A percentile compares a stretch with the other conserved stretches of the same genome.
Conservation (phyloP, 2,329 filamentous ascomycete species). For the Exophiala viscosa region DNA sequence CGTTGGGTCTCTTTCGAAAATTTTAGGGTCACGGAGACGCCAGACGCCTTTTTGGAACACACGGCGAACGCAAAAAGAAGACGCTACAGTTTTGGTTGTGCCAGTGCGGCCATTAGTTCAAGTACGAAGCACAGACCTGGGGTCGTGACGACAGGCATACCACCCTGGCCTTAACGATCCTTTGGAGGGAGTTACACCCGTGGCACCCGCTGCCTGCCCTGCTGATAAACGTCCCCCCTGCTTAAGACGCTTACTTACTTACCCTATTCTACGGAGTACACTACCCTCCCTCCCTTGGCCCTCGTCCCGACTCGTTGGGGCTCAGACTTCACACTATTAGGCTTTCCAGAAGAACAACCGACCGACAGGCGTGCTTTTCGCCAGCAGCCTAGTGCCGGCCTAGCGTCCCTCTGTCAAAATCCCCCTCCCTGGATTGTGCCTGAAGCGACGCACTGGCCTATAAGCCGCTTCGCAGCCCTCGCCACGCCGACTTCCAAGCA, state of each 20-base stretch:
- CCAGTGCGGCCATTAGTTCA: constrained; percentile 10
- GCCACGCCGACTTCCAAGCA: constrained; percentile 21
- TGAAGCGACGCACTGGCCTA: constrained; percentile 21
- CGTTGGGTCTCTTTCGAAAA: not conserved
- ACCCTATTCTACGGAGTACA: constrained; percentile 1
- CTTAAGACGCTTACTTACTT: constrained; percentile 6
- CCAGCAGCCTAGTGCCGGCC: constrained; percentile 17
- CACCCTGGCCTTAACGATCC: not conserved
- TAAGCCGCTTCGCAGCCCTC: constrained; percentile 16
- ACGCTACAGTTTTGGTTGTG: not conserved
- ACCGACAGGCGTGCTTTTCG: constrained; percentile 15
- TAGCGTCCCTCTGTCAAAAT: constrained; percentile 8
- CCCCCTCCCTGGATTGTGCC: constrained; percentile 18
- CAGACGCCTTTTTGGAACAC: no score
- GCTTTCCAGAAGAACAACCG: constrained; percentile 20
- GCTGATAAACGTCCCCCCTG: constrained; percentile 3
- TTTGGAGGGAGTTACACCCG: not conserved
- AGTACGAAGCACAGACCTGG: constrained; percentile 3
- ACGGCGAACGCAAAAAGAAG: not conserved
- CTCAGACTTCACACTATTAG: constrained; percentile 4
- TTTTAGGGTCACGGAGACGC: not conserved
- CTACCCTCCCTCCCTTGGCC: constrained; percentile 4
- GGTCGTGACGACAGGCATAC: not conserved
- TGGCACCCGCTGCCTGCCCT: not conserved
- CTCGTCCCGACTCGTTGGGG: constrained; percentile 19